Base-by-base conservation (phyloP, 352 stramenopile genomes). In the Phytophthora citricola region DNA sequence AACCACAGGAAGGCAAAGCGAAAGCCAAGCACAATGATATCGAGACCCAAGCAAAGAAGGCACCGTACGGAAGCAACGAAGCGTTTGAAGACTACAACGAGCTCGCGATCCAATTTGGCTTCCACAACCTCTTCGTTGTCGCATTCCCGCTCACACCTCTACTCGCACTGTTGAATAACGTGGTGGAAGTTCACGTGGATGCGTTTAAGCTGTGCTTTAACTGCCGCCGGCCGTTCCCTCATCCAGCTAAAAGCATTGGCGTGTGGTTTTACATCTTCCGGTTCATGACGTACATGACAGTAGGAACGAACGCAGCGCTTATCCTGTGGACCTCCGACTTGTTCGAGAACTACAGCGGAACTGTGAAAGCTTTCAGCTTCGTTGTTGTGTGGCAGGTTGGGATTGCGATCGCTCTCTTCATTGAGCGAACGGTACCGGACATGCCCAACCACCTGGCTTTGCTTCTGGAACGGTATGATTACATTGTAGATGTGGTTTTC, bases 31-130 rank as follows among this genome's bases (percentile, higher is more conserved):
- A 89, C 63, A 89, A 92, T 36, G 80, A 77, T 17, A 84, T 95
- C 34, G 84, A 93, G 56, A 71, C 87, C 31, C 85, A 93, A 58
- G 77, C 83, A 24, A 86, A 91, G 57, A 66, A 90, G 31, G 62
- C 78, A 31, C 79, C 79, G 31, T 95, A 97, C 56, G 81, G 92
- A 60, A 75, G 77, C 26, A 74, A 83, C 17, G 85, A 92, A 53
- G 69, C 81, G 3, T 94, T 96, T 52, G 79, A 93, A 27, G 92
- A 97, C 71, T 93, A 91, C 71, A 92, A 92, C 58, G 86, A 94
- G 54, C 78, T 94, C 57, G 78, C 97, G 15, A 95, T 97, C 48
- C 92, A 98, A 86, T 98, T 98, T 49, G 93, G 95, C 32, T 98
- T 97, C 61, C 89, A 98, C 48, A 98, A 88, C 48, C 66, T 98